Base-by-base conservation (phyloP, 2,329 filamentous ascomycete species). In the Penicillium sclerotigenum region DNA sequence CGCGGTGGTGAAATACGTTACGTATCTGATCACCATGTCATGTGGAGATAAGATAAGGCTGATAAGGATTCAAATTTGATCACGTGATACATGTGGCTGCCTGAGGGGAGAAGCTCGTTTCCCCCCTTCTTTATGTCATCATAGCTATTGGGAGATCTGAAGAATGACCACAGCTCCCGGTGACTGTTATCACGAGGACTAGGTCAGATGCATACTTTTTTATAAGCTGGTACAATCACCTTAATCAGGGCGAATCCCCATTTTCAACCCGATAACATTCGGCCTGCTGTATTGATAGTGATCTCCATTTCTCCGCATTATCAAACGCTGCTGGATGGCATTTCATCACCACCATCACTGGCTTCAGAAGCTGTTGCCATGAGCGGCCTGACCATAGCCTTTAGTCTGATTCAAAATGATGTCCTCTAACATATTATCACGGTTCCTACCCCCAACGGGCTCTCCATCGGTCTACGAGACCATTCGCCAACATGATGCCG, bases 401-500 rank as follows among this genome's bases (percentile, higher is more conserved):
- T 54, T 22, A 43, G 47, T 54, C 45, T 47, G 52, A 57, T 57
- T 34, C 58, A 72, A 64, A 49, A 76, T 74, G 72, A 75, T 76
- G 73, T 68, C 71, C 58, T 76, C 73, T 29, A 76, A 75, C 60
- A 64, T 76, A 45, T 59, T 77, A 31, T 76, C 74, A 16, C 73
- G 75, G 7, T 71, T 77, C 37, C 72, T 82, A 24, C 80, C 79
- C 40, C 75, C 79, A n/a, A 74, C 76, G 41, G 77, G 78, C 60
- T 78, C 78, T 10, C 74, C 71, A 18, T 80, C 79, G 26, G 76
- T 80, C 57, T 77, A 76, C 65, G 77, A 78, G 70, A 77, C 73
- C 57, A 74, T 79, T 48, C 73, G 75, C 31, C 71, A 77, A 60
- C 72, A 80, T 60, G 74, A 78, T 54, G 73, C 73, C 59, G 75